Conservation (phyloP, 2,329 filamentous ascomycete species). For the Triangularia setosa region DNA sequence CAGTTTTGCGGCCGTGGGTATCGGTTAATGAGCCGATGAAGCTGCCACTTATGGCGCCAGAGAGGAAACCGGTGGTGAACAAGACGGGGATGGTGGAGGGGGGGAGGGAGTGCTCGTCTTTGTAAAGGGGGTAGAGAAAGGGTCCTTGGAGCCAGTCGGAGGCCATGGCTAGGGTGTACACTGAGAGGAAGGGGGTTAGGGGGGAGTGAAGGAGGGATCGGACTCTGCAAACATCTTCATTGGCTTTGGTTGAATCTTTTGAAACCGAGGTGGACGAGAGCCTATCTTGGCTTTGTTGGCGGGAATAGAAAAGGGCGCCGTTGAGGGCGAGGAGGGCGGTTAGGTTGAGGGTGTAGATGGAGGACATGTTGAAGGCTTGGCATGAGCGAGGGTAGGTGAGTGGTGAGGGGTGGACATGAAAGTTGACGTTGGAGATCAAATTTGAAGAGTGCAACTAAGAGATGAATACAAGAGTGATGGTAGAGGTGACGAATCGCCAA, state of each 20-base stretch:
- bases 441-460: too few species aligned
- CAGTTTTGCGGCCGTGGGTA: slow-evolving; percentile 46
- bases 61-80: slow-evolving; percentile 42
- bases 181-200: slow-evolving; percentile 36
- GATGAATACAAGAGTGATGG: background rate
- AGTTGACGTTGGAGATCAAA: too few species aligned
- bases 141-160: slow-evolving; percentile 49
- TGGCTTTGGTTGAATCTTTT: background rate
- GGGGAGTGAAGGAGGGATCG: slow-evolving; percentile 13
- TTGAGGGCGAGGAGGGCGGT: slow-evolving; percentile 32
- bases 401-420: background rate
- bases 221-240: background rate
- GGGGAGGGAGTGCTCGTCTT: slow-evolving; percentile 31
- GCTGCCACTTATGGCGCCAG: slow-evolving; percentile 42
- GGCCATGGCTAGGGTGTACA: slow-evolving; percentile 48
- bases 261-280: too few species aligned
- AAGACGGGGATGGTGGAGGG: slow-evolving; percentile 34
- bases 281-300: background rate
- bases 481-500: background rate
- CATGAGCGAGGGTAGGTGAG: background rate
- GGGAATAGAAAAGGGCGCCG: slow-evolving; percentile 25
- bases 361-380: slow-evolving; percentile 19
- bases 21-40: slow-evolving; percentile 48
- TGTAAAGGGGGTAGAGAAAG: slow-evolving; percentile 36
- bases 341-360: slow-evolving; percentile 36